Conservation (phyloP, 331 rosid genomes). For the Prunus yedoensis region DNA sequence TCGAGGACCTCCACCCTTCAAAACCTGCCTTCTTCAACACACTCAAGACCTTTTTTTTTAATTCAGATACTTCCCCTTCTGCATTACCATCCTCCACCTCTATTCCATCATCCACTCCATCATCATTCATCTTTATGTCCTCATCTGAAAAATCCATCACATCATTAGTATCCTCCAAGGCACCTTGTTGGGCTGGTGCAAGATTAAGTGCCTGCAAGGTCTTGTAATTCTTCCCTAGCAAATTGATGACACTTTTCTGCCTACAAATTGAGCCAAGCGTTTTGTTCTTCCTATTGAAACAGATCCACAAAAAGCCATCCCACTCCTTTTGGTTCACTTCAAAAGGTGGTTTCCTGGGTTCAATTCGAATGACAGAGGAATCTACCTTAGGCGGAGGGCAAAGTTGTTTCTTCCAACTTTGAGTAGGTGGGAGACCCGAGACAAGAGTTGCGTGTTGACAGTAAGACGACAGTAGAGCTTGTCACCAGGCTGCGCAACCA, state of each 20-base stretch:
- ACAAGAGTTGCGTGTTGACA: conserved; percentile 65
- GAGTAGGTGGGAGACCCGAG: conserved; percentile 81
- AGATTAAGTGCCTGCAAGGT: conserved; percentile 59
- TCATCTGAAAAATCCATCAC: conserved; percentile 37
- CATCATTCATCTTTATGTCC: conserved; percentile 61
- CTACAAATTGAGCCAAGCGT: conserved; percentile 82
- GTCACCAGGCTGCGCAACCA: conserved; percentile 86
- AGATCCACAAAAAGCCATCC: conserved; percentile 80
- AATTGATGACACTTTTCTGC: conserved; percentile 66
- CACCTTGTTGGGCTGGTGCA: conserved; percentile 42
- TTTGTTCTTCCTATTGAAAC: conserved; percentile 85
- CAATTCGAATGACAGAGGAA: conserved; percentile 83
- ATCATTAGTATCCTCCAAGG: conserved; percentile 24
- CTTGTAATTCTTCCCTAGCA: conserved; percentile 83
- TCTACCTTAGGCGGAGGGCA: conserved; percentile 90
- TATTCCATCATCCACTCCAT: conserved; percentile 46
- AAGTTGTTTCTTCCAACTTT: conserved; percentile 92
- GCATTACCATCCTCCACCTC: conserved; percentile 54
- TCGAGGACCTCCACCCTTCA: conserved; percentile 84
- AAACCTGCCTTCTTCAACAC: conserved; percentile 80
- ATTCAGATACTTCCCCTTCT: conserved; percentile 65
- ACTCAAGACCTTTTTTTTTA: conserved; percentile 60
- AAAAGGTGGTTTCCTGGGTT: conserved; percentile 71
- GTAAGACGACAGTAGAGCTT: conserved; percentile 85
- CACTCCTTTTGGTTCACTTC: conserved; percentile 81